Conservation (phyloP, 2,329 filamentous ascomycete genomes). For the Calonectria ilicicola region DNA sequence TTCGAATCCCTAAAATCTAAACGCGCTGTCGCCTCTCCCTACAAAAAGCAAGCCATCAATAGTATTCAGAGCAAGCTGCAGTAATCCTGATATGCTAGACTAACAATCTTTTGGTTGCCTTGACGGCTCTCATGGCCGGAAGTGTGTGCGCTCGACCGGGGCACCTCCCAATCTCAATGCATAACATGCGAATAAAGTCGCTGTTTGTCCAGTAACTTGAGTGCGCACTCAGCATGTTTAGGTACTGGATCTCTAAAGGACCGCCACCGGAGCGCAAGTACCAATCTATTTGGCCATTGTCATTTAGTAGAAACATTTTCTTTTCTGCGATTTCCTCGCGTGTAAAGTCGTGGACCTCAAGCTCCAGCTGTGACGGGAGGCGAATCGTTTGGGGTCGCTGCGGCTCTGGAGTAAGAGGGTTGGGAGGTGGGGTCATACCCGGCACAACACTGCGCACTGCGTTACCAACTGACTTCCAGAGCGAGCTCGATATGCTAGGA, state of each 20-base stretch:
- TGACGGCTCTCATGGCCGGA: constrained; percentile 69
- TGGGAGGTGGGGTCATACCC: constrained; percentile 53
- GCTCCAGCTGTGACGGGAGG: constrained; percentile 78
- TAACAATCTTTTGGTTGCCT: constrained; percentile 57
- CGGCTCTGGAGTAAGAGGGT: constrained; percentile 44
- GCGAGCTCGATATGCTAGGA: constrained; percentile 76
- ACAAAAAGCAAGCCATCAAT: not conserved
- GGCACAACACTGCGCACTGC: constrained; percentile 73
- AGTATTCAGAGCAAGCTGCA: not conserved
- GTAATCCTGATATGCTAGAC: constrained; percentile 26
- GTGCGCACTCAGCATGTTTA: constrained; percentile 97
- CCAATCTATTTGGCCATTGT: constrained; percentile 96
- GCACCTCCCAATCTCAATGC: constrained; percentile 84
- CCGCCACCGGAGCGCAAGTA: constrained; percentile 87
- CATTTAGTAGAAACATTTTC: constrained; percentile 88
- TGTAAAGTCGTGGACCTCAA: constrained; percentile 95
- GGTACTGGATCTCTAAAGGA: constrained; percentile 91
- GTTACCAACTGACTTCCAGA: constrained; percentile 74
- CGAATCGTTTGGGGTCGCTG: constrained; percentile 57
- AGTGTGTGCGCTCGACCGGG: constrained; percentile 73
- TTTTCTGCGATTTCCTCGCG: constrained; percentile 93
- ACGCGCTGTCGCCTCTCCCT: not conserved
- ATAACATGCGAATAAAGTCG: constrained; percentile 92
- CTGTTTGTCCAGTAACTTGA: constrained; percentile 91
- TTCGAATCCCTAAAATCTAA: not conserved